A percentile compares a stretch with the other conserved stretches of the same genome.
Evolutionary conservation across 2,329 filamentous ascomycete species (phyloP).

Genomic region (Colletotrichum lentis): DNA sequence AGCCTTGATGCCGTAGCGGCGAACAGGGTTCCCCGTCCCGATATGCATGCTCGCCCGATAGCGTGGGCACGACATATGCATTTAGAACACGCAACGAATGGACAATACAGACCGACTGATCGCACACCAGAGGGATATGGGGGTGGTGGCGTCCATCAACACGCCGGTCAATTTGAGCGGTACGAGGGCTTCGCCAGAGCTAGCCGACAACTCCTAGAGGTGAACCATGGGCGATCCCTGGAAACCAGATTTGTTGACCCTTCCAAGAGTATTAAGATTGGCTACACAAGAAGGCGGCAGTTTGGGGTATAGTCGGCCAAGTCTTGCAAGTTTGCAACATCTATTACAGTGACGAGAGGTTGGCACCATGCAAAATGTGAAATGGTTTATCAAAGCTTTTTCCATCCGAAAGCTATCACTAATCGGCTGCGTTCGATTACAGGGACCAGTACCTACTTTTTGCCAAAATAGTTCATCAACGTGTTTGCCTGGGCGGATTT

Average conservation of each 20-base stretch:
- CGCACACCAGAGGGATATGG: neutral
- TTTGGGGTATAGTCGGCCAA: neutral
- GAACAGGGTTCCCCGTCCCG: too few species aligned
- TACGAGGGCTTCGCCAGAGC: too few species aligned
- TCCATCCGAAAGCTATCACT: too few species aligned
- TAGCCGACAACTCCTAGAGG: too few species aligned
- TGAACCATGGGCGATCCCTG: neutral
- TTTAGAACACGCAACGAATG: neutral
- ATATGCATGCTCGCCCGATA: neutral
- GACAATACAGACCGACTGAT: neutral
- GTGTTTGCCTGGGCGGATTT: slow-evolving; percentile 61
- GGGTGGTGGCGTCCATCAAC: neutral
- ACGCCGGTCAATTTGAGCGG: neutral
- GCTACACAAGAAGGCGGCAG: neutral
- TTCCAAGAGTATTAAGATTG: neutral
- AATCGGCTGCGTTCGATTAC: too few species aligned
- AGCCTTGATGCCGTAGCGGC: too few species aligned
- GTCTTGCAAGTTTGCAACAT: neutral
- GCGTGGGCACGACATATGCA: neutral
- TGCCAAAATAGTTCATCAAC: slow-evolving; percentile 63
- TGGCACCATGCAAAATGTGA: neutral
- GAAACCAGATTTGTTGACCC: neutral
- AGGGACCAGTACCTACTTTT: slow-evolving; percentile 40
- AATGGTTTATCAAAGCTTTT: too few species aligned
- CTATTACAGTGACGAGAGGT: neutral